Conservation (phyloP, 306 rosid genomes). For the Cucumis melo region DNA sequence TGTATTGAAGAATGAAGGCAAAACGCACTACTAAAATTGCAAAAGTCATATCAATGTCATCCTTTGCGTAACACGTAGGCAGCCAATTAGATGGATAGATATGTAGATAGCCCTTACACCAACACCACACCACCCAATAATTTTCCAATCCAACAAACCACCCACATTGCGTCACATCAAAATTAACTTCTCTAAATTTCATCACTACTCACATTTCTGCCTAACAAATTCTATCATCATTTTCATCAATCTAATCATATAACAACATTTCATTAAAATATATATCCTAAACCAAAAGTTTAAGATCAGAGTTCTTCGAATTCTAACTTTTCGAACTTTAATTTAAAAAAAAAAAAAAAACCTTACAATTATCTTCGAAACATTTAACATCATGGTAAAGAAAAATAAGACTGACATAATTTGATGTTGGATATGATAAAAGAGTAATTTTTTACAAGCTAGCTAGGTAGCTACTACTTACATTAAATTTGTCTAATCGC, state of each 20-base stretch:
- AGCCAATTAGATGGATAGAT: neutral
- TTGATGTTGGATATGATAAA: too few relatives aligned
- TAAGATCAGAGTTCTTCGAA: too few relatives aligned
- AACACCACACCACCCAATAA: neutral
- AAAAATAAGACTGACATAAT: too few relatives aligned
- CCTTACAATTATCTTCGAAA: too few relatives aligned
- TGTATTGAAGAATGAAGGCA: neutral
- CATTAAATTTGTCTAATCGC: neutral
- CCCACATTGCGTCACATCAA: neutral
- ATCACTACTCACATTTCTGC: neutral
- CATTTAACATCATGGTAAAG: too few relatives aligned
- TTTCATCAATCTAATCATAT: too few relatives aligned
- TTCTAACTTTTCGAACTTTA: too few relatives aligned
- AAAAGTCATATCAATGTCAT: neutral
- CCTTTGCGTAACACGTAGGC: constrained; percentile 6
- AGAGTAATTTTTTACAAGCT: neutral
- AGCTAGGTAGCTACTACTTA: neutral
- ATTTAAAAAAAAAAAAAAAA: too few relatives aligned
- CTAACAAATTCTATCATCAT: neutral
- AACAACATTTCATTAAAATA: too few relatives aligned
- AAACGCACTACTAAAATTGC: neutral
- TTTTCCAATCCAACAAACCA: neutral
- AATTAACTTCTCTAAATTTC: neutral
- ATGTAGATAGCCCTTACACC: neutral
- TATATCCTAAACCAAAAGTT: too few relatives aligned